These are phyloP conservation scores for Arxiozyma slooffiae DNA, from an alignment of 1,139 yeast species.

Conservation along the genomic window DNA sequence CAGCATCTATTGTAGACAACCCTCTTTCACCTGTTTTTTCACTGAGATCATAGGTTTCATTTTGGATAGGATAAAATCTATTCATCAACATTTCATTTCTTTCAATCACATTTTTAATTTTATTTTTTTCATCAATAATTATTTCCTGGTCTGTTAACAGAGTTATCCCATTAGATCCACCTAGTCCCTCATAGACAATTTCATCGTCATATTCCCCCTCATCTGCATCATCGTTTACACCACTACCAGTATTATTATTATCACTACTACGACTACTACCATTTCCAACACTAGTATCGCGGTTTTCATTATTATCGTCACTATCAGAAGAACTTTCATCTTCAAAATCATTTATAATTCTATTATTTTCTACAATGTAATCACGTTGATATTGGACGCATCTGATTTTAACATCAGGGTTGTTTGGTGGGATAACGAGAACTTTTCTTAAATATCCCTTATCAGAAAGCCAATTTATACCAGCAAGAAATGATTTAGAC, in stretches of 20 bases:
- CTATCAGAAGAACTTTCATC: slow-evolving; percentile 29
- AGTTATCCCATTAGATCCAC: slow-evolving; percentile 27
- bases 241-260: slow-evolving; percentile 1
- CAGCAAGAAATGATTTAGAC: slow-evolving; percentile 43
- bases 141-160: slow-evolving; percentile 27
- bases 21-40: slow-evolving; percentile 38
- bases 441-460: slow-evolving; percentile 50
- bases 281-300: neutral
- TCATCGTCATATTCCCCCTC: slow-evolving; percentile 28
- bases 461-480: slow-evolving; percentile 42
- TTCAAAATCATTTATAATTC: slow-evolving; percentile 11
- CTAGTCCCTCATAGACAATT: slow-evolving; percentile 25
- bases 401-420: slow-evolving; percentile 39
- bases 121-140: slow-evolving; percentile 23
- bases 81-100: slow-evolving; percentile 33
- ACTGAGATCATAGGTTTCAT: slow-evolving; percentile 49
- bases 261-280: neutral
- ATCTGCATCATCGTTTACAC: too few species aligned
- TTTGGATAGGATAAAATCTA: slow-evolving; percentile 49
- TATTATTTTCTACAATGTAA: slow-evolving; percentile 26
- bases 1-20: slow-evolving; percentile 47
- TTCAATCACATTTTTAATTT: slow-evolving; percentile 14
- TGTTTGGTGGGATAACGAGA: slow-evolving; percentile 43
- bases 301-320: slow-evolving; percentile 14
- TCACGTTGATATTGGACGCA: slow-evolving; percentile 55